Conservation (phyloP, 257 asterid genomes). For the Orobanche coerulescens region DNA sequence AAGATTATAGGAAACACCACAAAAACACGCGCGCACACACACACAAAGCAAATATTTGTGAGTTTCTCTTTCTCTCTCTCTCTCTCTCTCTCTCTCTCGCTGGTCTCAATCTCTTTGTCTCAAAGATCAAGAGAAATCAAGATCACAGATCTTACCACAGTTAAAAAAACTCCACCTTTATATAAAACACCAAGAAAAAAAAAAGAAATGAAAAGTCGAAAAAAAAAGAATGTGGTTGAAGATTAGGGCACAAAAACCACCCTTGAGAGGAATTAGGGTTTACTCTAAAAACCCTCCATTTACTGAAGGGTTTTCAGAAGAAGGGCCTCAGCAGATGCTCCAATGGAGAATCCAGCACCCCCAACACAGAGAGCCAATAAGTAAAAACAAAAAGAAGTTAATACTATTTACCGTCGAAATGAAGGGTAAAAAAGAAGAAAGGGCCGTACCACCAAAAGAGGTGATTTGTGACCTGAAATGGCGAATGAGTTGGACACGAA, state of each 20-base stretch:
- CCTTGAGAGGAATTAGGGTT: conserved; percentile 23
- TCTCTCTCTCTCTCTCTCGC: too few species aligned
- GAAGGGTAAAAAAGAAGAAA: background rate
- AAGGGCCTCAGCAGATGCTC: too few species aligned
- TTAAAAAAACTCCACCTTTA: too few species aligned
- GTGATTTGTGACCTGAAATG: background rate
- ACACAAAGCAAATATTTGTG: too few species aligned
- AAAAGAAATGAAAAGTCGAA: background rate
- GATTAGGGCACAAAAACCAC: conserved; percentile 11
- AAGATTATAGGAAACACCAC: too few species aligned
- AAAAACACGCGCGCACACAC: too few species aligned
- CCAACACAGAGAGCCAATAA: background rate
- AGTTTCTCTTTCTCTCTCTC: too few species aligned
- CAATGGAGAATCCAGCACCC: background rate
- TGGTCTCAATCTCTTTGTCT: too few species aligned
- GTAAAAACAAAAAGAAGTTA: too few species aligned
- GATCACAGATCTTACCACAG: background rate
- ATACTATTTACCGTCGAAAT: conserved; percentile 8
- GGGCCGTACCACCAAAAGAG: background rate
- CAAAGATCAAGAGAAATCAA: too few species aligned
- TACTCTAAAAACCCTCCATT: too few species aligned
- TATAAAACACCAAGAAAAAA: background rate
- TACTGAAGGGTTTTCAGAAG: too few species aligned
- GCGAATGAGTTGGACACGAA: conserved; percentile 25
- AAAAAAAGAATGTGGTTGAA: background rate